Base-by-base conservation (phyloP, 2,329 filamentous ascomycete genomes). In the Juglanconis juglandina region DNA sequence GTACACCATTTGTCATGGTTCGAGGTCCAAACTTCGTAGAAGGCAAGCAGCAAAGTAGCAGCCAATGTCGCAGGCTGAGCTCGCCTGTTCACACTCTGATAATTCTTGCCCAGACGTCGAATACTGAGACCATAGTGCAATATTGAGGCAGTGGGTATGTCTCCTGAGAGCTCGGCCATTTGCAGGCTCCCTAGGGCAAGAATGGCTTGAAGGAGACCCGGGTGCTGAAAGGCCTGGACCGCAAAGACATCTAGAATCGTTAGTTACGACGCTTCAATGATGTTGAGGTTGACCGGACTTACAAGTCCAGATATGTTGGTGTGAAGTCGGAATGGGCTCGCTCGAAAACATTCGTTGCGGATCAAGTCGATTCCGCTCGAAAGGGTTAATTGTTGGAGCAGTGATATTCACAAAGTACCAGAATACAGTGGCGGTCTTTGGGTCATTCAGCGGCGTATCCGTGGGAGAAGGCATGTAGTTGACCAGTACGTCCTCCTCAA, bases 1-100 rank as follows among this genome's bases (percentile, higher is more conserved):
- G 90, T 94, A 69, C 91, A 95, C 95, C 95, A 99, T 72, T 96
- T 96, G 58, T 89, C 87, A 68, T 98, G 94, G 66, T 99, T 94
- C 30, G 92, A 94, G 41, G 89, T 90, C 87, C 94, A 95, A 17
- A 97, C 91, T 72, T 98, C 95, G 69, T 96, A 98, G 72, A 92
- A 98, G 0, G 88, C 91, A 7, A 99, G 81, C 7, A 98, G 78
- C 41, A 97, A 79, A 0, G 91, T 92, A 2, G 93, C 92, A 7
- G 93, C 94, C n/a, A 98, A 78, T 0, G 92, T 97, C 1, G 91
- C 87, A 8, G 91, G 84, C 59, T 92, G 87, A 8, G 87, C 86
- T 56, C 92, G 86, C 67, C 87, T 86, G 50, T 80, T 81, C 0
- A 86, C 79, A 33, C 90, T 83, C 51, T 85, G 85, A 34, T 98